A percentile compares a stretch with the other conserved stretches of the same genome.
phyloP scores from a whole-genome alignment of 148 eudicot species.

The Rhododendron henanense region DNA sequence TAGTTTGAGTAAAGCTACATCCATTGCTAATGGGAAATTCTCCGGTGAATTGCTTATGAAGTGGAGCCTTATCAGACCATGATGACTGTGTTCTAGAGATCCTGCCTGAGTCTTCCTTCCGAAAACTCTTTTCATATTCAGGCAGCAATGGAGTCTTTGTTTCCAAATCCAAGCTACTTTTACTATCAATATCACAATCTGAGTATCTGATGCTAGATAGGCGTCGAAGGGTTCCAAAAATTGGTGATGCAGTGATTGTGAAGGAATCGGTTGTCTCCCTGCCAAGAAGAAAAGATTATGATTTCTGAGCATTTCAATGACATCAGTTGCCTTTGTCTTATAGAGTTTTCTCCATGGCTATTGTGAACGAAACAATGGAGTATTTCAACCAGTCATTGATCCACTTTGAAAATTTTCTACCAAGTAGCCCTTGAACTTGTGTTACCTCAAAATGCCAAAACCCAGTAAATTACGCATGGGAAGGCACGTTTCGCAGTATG shows the following conservation, averaged over 20 bases:
- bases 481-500: not conserved
- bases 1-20: slow-evolving; percentile 75
- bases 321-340: not conserved
- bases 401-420: not conserved
- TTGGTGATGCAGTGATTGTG: slow-evolving; percentile 77
- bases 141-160: slow-evolving; percentile 53
- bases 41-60: slow-evolving; percentile 47
- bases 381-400: not conserved
- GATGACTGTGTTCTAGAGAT: slow-evolving; percentile 38
- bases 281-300: slow-evolving; percentile 12
- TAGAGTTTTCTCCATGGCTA: not conserved
- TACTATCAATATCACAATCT: slow-evolving; percentile 14
- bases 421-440: not conserved
- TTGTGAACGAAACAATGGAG: not conserved
- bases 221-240: slow-evolving; percentile 49
- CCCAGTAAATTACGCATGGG: not conserved
- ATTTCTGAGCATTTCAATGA: not conserved
- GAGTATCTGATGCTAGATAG: slow-evolving; percentile 34
- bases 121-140: slow-evolving; percentile 32
- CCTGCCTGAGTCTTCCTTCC: slow-evolving; percentile 35
- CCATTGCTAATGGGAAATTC: slow-evolving; percentile 69
- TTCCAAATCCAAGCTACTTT: slow-evolving; percentile 39
- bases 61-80: slow-evolving; percentile 37
- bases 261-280: slow-evolving; percentile 75
- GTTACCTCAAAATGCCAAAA: not conserved